Conservation (phyloP, 179 eudicot species). For the Gypsophila paniculata region DNA sequence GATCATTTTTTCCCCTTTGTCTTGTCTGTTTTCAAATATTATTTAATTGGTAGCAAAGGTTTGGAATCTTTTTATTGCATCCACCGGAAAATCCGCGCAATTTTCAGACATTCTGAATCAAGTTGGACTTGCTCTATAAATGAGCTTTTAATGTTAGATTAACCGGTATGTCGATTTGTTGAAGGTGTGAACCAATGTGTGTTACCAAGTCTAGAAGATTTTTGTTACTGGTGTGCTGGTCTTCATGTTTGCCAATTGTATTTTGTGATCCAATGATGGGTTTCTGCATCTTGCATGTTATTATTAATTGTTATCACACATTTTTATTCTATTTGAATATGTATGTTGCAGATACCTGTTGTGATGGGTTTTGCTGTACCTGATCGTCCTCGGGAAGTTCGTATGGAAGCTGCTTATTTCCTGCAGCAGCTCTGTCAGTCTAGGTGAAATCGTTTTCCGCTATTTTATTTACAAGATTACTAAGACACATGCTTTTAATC, state of each 20-base stretch:
- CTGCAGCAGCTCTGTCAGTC: slow-evolving; percentile 97
- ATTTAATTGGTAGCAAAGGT: not conserved
- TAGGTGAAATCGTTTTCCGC: slow-evolving; percentile 40
- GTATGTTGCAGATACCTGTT: slow-evolving; percentile 61
- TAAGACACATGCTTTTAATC: not conserved
- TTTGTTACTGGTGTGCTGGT: not conserved
- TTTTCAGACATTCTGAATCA: not conserved
- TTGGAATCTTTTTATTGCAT: not conserved
- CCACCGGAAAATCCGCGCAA: not conserved
- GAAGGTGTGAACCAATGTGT: not conserved
- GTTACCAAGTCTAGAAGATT: not conserved
- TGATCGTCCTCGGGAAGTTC: slow-evolving; percentile 87
- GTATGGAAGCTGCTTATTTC: slow-evolving; percentile 95
- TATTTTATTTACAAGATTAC: not conserved
- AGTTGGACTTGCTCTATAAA: not conserved
- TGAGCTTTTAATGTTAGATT: not conserved
- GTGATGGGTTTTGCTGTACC: slow-evolving; percentile 90
- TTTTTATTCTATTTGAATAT: not conserved
- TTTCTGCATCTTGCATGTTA: slow-evolving; percentile 3
- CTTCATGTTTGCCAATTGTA: slow-evolving; percentile 7
- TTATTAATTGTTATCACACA: not conserved
- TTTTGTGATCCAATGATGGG: not conserved
- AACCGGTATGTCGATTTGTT: not conserved
- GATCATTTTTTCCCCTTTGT: not conserved
- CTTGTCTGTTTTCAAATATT: not conserved